Evolutionary conservation across 257 asterid species (phyloP).

Genomic region (Nicotiana otophora): DNA sequence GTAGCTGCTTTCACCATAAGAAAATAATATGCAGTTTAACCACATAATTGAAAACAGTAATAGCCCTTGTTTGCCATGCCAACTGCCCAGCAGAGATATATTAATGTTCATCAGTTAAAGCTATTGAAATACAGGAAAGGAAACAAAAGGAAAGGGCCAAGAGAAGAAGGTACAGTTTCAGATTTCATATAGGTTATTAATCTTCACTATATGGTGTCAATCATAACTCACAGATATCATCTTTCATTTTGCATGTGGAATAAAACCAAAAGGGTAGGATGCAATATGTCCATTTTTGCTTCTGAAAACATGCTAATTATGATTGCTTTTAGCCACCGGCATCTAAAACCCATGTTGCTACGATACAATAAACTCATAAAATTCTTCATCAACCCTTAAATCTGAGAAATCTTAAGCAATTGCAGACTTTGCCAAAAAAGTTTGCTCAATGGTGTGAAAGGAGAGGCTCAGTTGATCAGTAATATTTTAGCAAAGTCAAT

Average conservation of each 20-base stretch:
- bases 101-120: no score
- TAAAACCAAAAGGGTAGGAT: not conserved
- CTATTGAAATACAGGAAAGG: no score
- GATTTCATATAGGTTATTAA: not conserved
- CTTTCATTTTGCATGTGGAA: not conserved
- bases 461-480: constrained; percentile 3
- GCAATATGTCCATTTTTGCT: not conserved
- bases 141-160: not conserved
- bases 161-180: not conserved
- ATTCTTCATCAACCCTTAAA: not conserved
- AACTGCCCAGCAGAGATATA: not conserved
- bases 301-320: not conserved
- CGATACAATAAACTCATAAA: not conserved
- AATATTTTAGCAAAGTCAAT: not conserved
- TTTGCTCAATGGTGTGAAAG: not conserved
- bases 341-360: not conserved
- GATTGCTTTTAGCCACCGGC: not conserved
- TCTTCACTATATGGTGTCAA: not conserved
- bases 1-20: not conserved
- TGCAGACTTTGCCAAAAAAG: not conserved
- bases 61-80: not conserved
- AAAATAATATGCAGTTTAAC: not conserved
- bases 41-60: not conserved
- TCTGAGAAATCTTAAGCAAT: not conserved
- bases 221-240: not conserved